phyloP scores from a whole-genome alignment of 345 rosid genomes.

The Murraya paniculata region DNA sequence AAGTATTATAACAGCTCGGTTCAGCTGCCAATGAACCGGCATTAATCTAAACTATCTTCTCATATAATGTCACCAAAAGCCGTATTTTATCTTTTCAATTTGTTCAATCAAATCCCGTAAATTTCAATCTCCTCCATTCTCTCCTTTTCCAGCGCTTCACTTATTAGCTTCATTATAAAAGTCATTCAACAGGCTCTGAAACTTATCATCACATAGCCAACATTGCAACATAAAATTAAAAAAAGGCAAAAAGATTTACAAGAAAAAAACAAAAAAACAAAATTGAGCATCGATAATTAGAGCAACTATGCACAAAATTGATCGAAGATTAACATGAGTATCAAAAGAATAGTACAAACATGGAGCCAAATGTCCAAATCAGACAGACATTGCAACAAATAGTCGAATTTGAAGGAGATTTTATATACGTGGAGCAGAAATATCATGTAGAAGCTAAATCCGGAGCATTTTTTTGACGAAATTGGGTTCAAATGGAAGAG shows the following conservation, averaged over 20 bases:
- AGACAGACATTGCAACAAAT: not conserved
- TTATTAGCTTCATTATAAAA: too few relatives aligned
- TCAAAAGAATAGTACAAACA: not conserved
- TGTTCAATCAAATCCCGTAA: not conserved
- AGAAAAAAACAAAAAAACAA: too few relatives aligned
- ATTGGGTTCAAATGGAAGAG: not conserved
- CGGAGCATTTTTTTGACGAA: not conserved
- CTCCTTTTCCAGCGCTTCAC: not conserved
- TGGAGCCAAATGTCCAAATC: not conserved
- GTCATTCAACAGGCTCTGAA: too few relatives aligned
- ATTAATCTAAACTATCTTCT: not conserved
- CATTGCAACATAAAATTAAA: too few relatives aligned
- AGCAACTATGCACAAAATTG: not conserved
- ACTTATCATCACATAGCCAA: too few relatives aligned
- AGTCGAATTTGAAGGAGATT: not conserved
- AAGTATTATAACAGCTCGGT: not conserved
- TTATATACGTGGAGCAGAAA: not conserved
- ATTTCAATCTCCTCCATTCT: not conserved
- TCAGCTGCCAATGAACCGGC: not conserved
- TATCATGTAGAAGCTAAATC: not conserved
- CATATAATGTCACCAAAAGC: not conserved
- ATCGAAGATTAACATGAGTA: not conserved
- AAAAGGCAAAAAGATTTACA: too few relatives aligned
- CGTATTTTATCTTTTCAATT: not conserved
- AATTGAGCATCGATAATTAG: too few relatives aligned